Conservation (phyloP, 495 filamentous ascomycete species). For the Xylaria telfairii region DNA sequence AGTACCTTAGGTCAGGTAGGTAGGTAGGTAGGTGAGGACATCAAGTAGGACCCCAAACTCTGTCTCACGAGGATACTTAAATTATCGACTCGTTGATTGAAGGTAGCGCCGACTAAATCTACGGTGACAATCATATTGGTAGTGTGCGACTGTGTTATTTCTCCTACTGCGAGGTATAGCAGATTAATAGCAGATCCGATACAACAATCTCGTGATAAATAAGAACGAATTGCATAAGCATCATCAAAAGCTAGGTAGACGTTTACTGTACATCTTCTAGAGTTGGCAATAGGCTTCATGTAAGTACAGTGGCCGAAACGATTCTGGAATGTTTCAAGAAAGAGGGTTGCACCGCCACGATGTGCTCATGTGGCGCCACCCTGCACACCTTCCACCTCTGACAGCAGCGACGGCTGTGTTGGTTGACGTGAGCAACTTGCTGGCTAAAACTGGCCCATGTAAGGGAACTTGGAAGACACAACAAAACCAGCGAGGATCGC, state of each 20-base stretch:
- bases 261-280: no score
- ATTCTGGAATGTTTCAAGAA: neutral
- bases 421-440: constrained; percentile 43
- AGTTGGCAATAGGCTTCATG: no score
- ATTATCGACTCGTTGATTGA: neutral
- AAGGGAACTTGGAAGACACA: constrained; percentile 20
- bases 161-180: neutral
- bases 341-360: constrained; percentile 9
- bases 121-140: neutral
- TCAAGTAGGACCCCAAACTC: no score
- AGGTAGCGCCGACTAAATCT: neutral
- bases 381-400: no score
- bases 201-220: no score
- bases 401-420: no score
- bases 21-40: neutral
- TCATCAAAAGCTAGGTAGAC: neutral
- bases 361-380: neutral
- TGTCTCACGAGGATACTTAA: neutral
- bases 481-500: neutral
- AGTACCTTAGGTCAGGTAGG: neutral
- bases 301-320: neutral
- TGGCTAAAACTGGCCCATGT: constrained; percentile 33
- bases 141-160: neutral
- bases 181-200: no score
- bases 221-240: neutral